Conservation (phyloP, 495 filamentous ascomycete genomes). For the Lasiosphaeria hispida region DNA sequence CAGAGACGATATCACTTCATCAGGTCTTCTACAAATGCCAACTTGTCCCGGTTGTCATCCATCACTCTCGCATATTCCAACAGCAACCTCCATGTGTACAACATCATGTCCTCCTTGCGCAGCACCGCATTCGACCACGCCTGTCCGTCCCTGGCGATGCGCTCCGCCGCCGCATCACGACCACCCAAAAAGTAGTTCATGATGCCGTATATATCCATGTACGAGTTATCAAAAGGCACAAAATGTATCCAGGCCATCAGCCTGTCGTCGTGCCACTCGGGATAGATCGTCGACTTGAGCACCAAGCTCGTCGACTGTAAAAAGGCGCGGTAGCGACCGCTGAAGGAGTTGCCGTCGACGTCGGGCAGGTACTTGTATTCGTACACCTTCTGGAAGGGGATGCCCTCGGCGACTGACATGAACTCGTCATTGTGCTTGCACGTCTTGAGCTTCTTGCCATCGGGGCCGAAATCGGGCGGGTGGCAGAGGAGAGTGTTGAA, state of each 20-base stretch:
- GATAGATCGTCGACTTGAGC: slow-evolving; percentile 50
- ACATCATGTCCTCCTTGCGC: slow-evolving; percentile 67
- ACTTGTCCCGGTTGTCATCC: slow-evolving; percentile 60
- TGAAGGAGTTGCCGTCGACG: slow-evolving; percentile 57
- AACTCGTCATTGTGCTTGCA: slow-evolving; percentile 16
- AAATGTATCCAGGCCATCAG: slow-evolving; percentile 50
- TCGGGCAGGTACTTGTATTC: slow-evolving; percentile 35
- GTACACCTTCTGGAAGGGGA: slow-evolving; percentile 7
- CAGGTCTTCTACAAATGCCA: slow-evolving; percentile 12
- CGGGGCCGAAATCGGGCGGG: slow-evolving; percentile 29
- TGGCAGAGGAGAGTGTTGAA: slow-evolving; percentile 43
- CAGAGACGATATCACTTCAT: background rate
- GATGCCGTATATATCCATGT: slow-evolving; percentile 70
- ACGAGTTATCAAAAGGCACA: slow-evolving; percentile 60
- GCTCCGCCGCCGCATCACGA: slow-evolving; percentile 48
- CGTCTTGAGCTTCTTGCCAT: slow-evolving; percentile 11
- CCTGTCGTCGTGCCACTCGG: slow-evolving; percentile 58
- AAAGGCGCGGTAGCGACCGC: slow-evolving; percentile 50
- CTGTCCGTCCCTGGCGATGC: slow-evolving; percentile 61
- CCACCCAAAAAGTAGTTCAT: slow-evolving; percentile 77
- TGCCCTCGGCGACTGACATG: background rate
- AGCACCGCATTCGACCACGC: slow-evolving; percentile 69
- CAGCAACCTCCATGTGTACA: slow-evolving; percentile 66
- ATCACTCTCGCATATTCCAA: slow-evolving; percentile 68
- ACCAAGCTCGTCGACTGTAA: slow-evolving; percentile 41